Evolutionary conservation across 305 asterid genomes (phyloP), one percentile per base, ranked within the genome.

Genomic region (Lippia alba): DNA sequence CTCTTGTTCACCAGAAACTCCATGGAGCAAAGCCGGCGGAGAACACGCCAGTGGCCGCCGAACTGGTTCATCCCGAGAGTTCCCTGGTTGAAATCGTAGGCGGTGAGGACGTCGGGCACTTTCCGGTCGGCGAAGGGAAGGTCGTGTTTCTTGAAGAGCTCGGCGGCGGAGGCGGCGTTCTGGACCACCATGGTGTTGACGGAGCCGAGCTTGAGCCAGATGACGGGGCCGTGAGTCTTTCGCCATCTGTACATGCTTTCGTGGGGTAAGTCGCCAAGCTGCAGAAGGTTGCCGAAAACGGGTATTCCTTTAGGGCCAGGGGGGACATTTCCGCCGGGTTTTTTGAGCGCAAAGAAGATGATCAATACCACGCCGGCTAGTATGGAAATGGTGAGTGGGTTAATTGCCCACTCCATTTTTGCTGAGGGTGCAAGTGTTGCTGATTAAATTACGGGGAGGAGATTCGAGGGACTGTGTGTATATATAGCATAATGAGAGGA

Each of bases 271-370:
- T 67, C 74, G 1, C 92, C 95, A 8, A 88, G 84, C 30, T 82
- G 81, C 65, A 81, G 79, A 53, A 88, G 79, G 73, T 84, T 83
- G 12, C 91, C 91, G 55, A 88, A 73, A 24, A 87, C 32, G 0
- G 92, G 95, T 60, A 83, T 16, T 14, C 90, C 90, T 0, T 74
- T 84, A 0, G 93, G 93, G 17, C 93, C 89, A 5, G 93, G 93
- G 3, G 93, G 93, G 9, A 48, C 61, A 1, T 72, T 77, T 40
- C 78, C 76, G 6, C 74, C 58, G 14, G 76, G 64, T 5, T 69
- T 79, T 4, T 64, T 79, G 24, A 66, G 34, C 6, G 20, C 14
- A 14, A 75, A 8, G 8, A 71, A 58, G 24, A 62, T 45, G 4
- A 74, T 45, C 24, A 64, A 62, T 14, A 63, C 16, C 33, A 73